Evolutionary conservation across 1,284 basidiomycete genomes (phyloP).

Genomic region (Anthracocystis setariae): DNA sequence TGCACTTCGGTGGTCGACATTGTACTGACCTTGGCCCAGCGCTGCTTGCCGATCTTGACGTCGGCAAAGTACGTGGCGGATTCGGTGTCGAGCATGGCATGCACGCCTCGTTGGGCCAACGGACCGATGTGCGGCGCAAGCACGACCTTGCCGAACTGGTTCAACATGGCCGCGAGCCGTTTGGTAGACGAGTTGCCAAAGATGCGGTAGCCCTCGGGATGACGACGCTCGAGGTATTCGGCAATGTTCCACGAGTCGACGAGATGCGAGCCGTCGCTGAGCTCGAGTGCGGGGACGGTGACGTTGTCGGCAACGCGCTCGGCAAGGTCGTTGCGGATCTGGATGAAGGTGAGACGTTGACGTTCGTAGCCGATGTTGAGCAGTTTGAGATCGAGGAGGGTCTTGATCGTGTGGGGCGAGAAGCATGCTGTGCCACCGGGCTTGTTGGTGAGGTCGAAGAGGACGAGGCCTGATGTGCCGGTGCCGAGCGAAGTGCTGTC

Average conservation of each 20-base stretch:
- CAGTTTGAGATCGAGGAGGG: slow-evolving; percentile 55
- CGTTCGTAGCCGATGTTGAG: slow-evolving; percentile 57
- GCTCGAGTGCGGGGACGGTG: slow-evolving; percentile 55
- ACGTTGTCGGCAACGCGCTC: slow-evolving; percentile 45
- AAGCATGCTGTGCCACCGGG: slow-evolving; percentile 31
- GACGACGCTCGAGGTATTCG: slow-evolving; percentile 46
- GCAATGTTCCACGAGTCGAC: slow-evolving; percentile 57
- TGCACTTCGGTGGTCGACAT: slow-evolving; percentile 26
- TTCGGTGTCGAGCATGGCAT: slow-evolving; percentile 45
- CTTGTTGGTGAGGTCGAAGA: slow-evolving; percentile 55
- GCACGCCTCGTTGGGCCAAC: slow-evolving; percentile 32
- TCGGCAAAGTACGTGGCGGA: slow-evolving; percentile 52
- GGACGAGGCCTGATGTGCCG: slow-evolving; percentile 42
- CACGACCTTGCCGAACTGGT: slow-evolving; percentile 45
- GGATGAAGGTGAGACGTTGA: slow-evolving; percentile 54
- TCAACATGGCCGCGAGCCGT: slow-evolving; percentile 48
- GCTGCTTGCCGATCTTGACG: slow-evolving; percentile 45
- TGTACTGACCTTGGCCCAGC: slow-evolving; percentile 31
- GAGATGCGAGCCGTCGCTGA: slow-evolving; percentile 52
- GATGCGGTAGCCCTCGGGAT: slow-evolving; percentile 33
- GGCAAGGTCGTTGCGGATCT: slow-evolving; percentile 54
- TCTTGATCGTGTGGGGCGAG: slow-evolving; percentile 55
- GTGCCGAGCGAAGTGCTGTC: slow-evolving; percentile 35
- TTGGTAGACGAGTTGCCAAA: slow-evolving; percentile 47
- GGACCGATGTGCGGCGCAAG: slow-evolving; percentile 43